Base-by-base conservation (phyloP, 2,329 filamentous ascomycete species). In the Trematosphaeria pertusa region DNA sequence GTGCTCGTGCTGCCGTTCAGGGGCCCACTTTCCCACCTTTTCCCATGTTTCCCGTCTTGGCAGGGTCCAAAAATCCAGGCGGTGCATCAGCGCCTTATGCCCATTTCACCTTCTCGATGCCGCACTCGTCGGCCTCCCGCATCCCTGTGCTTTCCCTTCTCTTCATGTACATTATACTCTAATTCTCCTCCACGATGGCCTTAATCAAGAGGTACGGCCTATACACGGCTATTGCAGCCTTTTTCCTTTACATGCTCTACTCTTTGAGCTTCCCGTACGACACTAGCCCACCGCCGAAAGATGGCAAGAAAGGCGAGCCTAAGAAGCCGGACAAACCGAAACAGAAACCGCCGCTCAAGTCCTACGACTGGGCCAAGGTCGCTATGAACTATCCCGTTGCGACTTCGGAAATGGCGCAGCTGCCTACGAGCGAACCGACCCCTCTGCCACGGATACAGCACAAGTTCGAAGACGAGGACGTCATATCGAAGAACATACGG, bases 391-490 rank as follows among this genome's bases (percentile, higher is more conserved):
- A 77, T 53, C 73, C 72, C 8, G 65, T 76, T 35, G 54, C 64
- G 17, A 58, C 59, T 7, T 52, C 73, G 31, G n/a, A n/a, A n/a
- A n/a, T n/a, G n/a, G 67, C 61, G 6, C 57, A 64, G 10, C 50
- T 79, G 19, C 76, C 76, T 8, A 69, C 64, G 3, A 69, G 58
- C 12, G 59, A 64, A 18, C 72, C 73, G 1, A 57, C 55, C 11
- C 56, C 63, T 36, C 66, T 78, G 1, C 75, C 76, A 0, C 69
- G 62, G 41, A 70, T 79, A 22, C 77, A 79, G 45, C 65, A 69
- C 49, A 53, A 62, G 1, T 78, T 79, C 49, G 48, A 62, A 1
- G 36, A 56, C 4, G 75, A 78, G 48, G 50, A 70, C 46, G 43
- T 61, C 46, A 56, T 62, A 28, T 55, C 58, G 30, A 52, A 62